These are phyloP conservation scores for Ceratocystis destructans DNA, from an alignment of 2,329 filamentous ascomycete genomes.

Conservation along the genomic window DNA sequence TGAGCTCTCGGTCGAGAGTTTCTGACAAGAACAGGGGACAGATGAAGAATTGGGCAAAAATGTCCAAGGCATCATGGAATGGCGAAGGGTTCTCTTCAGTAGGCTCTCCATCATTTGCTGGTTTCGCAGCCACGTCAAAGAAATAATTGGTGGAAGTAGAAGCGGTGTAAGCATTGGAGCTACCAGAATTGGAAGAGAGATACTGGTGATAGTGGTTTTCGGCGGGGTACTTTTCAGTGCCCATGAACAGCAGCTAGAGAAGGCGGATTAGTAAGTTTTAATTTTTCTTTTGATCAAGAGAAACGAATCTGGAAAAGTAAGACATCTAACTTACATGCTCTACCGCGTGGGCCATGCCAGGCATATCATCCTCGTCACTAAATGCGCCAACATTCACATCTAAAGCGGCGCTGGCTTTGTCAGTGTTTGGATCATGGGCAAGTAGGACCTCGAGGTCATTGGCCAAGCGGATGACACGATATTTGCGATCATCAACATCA, in stretches of 20 bases:
- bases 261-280: not conserved
- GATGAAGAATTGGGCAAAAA: slow-evolving; percentile 90
- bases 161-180: slow-evolving; percentile 90
- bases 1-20: slow-evolving; percentile 74
- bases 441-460: slow-evolving; percentile 85
- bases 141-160: slow-evolving; percentile 94
- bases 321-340: slow-evolving; percentile 53
- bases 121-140: slow-evolving; percentile 82
- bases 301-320: not conserved
- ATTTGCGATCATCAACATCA: slow-evolving; percentile 70
- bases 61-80: slow-evolving; percentile 69
- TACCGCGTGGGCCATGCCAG: slow-evolving; percentile 88
- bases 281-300: not conserved
- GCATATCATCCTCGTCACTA: slow-evolving; percentile 80
- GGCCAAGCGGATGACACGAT: slow-evolving; percentile 69
- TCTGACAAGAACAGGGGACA: slow-evolving; percentile 72
- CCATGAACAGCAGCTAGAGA: slow-evolving; percentile 75
- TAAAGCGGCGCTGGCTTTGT: slow-evolving; percentile 90
- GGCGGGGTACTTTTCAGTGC: slow-evolving; percentile 89
- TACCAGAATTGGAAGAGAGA: slow-evolving; percentile 75
- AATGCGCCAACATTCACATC: slow-evolving; percentile 96
- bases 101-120: slow-evolving; percentile 45
- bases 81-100: slow-evolving; percentile 44
- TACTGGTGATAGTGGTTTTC: slow-evolving; percentile 96
- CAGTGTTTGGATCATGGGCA: slow-evolving; percentile 86